phyloP scores from a whole-genome alignment of 2,329 filamentous ascomycete genomes.

The Didymella pomorum region DNA sequence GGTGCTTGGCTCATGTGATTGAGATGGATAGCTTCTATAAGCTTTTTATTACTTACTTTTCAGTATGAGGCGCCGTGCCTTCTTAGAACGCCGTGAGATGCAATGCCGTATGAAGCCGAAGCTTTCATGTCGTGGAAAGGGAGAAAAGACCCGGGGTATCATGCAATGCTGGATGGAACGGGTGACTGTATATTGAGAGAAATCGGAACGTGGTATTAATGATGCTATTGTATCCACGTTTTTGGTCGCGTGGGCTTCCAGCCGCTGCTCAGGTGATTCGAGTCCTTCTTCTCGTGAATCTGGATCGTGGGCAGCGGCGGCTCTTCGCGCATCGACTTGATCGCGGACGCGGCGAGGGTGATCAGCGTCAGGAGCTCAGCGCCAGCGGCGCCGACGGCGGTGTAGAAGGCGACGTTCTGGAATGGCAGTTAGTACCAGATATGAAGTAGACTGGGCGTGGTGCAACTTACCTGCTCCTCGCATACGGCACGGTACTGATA shows the following conservation, averaged over 20 bases:
- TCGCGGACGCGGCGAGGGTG: constrained; percentile 44
- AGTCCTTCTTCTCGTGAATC: constrained; percentile 39
- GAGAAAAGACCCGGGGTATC: constrained; percentile 9
- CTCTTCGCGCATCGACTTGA: constrained; percentile 37
- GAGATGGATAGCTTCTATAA: not conserved
- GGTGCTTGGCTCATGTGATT: not conserved
- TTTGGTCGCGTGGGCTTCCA: constrained; percentile 17
- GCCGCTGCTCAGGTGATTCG: constrained; percentile 16
- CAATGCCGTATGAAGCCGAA: constrained; percentile 4
- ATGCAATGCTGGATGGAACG: constrained; percentile 1
- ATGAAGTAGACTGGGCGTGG: not conserved
- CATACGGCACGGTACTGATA: constrained; percentile 51
- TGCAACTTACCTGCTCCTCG: constrained; percentile 44
- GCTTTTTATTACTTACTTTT: not conserved
- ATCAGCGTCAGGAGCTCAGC: constrained; percentile 45
- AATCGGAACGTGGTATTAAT: not conserved
- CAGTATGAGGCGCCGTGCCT: not conserved
- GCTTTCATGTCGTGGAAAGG: not conserved
- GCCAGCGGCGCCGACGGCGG: constrained; percentile 44
- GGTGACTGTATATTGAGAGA: constrained; percentile 2
- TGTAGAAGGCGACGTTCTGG: constrained; percentile 48
- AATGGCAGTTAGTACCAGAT: constrained; percentile 24
- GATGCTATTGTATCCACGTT: constrained; percentile 20
- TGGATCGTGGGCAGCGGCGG: constrained; percentile 34
- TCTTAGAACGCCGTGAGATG: constrained; percentile 4